Percentiles rank a stretch among this genome's conserved stretches.
These are phyloP conservation scores for Cytospora leucostoma DNA, from an alignment of 2,329 filamentous ascomycete species.

Conservation along the genomic window DNA sequence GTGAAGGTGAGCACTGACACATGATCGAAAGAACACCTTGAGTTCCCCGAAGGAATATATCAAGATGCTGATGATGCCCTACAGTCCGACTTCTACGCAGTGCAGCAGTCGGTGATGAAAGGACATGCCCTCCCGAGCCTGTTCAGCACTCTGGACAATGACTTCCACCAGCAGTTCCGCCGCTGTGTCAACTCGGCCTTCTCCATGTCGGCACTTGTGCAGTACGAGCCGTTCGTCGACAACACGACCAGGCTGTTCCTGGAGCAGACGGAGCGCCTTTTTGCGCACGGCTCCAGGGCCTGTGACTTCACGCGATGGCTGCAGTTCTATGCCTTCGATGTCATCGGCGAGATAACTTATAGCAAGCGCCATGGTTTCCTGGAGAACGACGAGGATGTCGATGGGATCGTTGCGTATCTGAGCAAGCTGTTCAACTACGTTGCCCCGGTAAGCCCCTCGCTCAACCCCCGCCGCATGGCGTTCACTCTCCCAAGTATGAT, in stretches of 20 bases:
- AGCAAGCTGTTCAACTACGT: slow-evolving; percentile 68
- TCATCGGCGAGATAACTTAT: slow-evolving; percentile 77
- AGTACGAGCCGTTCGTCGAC: slow-evolving; percentile 80
- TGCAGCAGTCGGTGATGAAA: slow-evolving; percentile 72
- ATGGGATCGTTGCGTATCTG: slow-evolving; percentile 70
- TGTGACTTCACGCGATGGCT: slow-evolving; percentile 73
- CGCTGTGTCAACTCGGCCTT: slow-evolving; percentile 76
- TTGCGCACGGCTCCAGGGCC: slow-evolving; percentile 43
- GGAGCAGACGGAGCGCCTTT: slow-evolving; percentile 59
- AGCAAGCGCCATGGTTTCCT: slow-evolving; percentile 75
- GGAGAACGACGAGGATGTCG: slow-evolving; percentile 72
- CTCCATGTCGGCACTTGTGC: slow-evolving; percentile 73
- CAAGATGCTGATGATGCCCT: background rate
- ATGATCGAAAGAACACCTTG: slow-evolving; percentile 37
- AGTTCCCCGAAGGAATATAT: slow-evolving; percentile 64
- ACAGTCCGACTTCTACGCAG: slow-evolving; percentile 77
- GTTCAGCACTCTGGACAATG: slow-evolving; percentile 75
- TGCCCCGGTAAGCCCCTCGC: slow-evolving; percentile 57
- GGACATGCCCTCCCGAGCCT: slow-evolving; percentile 70
- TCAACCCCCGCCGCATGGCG: too few relatives aligned
- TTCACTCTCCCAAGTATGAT: background rate
- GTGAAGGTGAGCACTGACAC: slow-evolving; percentile 62
- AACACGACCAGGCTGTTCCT: slow-evolving; percentile 73
- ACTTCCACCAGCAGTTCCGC: slow-evolving; percentile 73
- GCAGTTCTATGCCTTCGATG: slow-evolving; percentile 81